Conservation (phyloP, 73 alveolate species). For the Tetrahymena thermophila region DNA sequence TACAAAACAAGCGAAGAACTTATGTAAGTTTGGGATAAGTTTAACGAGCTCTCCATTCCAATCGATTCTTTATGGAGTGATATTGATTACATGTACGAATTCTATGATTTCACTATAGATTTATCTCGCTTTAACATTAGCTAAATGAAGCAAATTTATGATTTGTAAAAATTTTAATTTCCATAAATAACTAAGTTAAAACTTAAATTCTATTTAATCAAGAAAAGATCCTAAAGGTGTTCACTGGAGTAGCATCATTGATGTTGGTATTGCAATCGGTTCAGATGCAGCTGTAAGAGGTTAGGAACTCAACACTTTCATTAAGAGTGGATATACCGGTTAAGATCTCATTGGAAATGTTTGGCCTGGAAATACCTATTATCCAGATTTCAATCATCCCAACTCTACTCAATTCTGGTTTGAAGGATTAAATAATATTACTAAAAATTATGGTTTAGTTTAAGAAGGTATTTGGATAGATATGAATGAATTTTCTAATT, state of each 20-base stretch:
- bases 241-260: constrained; percentile 68
- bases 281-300: constrained; percentile 42
- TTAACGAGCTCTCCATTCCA: constrained; percentile 45
- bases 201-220: background rate
- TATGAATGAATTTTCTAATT: constrained; percentile 74
- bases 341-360: constrained; percentile 51
- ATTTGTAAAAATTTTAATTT: background rate
- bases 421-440: constrained; percentile 45
- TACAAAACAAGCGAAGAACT: constrained; percentile 62
- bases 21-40: constrained; percentile 51
- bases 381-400: constrained; percentile 76
- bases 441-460: constrained; percentile 45
- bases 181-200: background rate
- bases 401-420: constrained; percentile 64
- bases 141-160: constrained; percentile 26
- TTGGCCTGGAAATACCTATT: constrained; percentile 74
- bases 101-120: constrained; percentile 49
- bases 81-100: constrained; percentile 62
- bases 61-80: constrained; percentile 74
- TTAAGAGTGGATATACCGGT: constrained; percentile 47
- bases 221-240: constrained; percentile 38
- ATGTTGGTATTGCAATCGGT: constrained; percentile 55
- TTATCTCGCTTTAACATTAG: constrained; percentile 11
- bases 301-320: constrained; percentile 45
- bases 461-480: constrained; percentile 70